Evolutionary conservation across 805 yeast genomes (phyloP), one percentile per base, ranked within the genome.

Genomic region (Phaffomyces thermotolerans): DNA sequence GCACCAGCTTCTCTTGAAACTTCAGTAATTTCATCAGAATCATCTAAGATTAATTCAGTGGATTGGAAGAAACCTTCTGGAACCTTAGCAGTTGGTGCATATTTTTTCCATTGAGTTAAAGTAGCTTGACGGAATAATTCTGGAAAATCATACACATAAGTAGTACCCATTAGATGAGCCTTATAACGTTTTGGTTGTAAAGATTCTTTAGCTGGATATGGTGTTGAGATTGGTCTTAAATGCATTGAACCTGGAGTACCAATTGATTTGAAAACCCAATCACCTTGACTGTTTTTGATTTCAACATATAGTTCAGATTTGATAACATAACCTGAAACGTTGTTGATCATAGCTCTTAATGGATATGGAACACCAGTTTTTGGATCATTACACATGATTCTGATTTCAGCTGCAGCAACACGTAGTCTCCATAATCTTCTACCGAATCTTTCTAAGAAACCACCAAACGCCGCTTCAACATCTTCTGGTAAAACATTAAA

Each of bases 101-200:
- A 64, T 48, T 76, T 76, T 64, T 82, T 81, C 99, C 99, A 93
- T 66, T 81, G 84, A 18, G 90, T 73, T 44, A 78, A 65, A 33
- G 86, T 75, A 33, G 96, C 95, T 71, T 93, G 97, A 59, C 90
- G 86, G 84, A 95, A 93, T 59, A 93, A 71, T 64, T 93, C 99
- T 42, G 99, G 99, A 93, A 93, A 95, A 67, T 93, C 99, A 60
- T 95, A 93, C 40, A 88, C 96, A 62, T 88, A 93, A 10, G 99
- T 90, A 17, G 99, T 93, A 51, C 99, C 99, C 90, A 93, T 84
- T 58, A 87, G 75, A 67, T 93, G 98, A 40, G 99, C 99, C 72
- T 84, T 86, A 74, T 95, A 95, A 70, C 99, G 88, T 69, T 93
- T 93, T 57, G 98, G 97, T 72, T 93, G 99, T 59, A 93, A 76